Base-by-base conservation (phyloP, 2,329 filamentous ascomycete species). In the Fusarium piperis region DNA sequence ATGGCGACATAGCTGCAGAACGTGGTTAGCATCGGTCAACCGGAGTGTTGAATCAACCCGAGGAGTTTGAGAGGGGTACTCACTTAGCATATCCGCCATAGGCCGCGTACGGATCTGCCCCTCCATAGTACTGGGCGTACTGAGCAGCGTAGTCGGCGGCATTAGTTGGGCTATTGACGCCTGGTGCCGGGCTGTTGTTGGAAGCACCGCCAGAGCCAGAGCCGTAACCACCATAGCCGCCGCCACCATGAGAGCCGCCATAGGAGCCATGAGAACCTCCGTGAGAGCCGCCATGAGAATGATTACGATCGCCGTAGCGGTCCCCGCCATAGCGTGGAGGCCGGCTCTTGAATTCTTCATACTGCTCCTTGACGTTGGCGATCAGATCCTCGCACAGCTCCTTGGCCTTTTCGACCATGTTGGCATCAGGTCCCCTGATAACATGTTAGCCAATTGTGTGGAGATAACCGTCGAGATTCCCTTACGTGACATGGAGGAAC, bases 401-500 rank as follows among this genome's bases (percentile, higher is more conserved):
- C 80, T 96, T 97, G 38, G 94, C 96, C 74, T 91, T 91, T 67
- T 94, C 88, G 35, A 99, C 95, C 85, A 97, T 94, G 68, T 89
- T 89, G 16, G 93, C 89, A 79, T 98, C 94, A 8, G 96, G 96
- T 6, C 95, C 95, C 69, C 94, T 97, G 72, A 32, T 8, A 69
- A 23, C 36, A 35, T 61, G 75, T 86, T 69, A 86, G 44, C 26
- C 44, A 82, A 55, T 36, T 18, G 10, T 4, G 4, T 9, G 13
- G 15, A n/a, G 20, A 13, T n/a, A 26, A 2, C 11, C 26, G 15
- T 36, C 11, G 23, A 33, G 30, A 6, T 35, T 26, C 30, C 87
- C 93, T 80, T 87, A 97, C 93, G 96, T 93, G 73, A 98, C 95
- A 81, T 98, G 95, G 51, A 99, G 87, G 79, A 94, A 98, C 94